phyloP scores from a whole-genome alignment of 2,329 filamentous ascomycete species.

The Beauveria australis region DNA sequence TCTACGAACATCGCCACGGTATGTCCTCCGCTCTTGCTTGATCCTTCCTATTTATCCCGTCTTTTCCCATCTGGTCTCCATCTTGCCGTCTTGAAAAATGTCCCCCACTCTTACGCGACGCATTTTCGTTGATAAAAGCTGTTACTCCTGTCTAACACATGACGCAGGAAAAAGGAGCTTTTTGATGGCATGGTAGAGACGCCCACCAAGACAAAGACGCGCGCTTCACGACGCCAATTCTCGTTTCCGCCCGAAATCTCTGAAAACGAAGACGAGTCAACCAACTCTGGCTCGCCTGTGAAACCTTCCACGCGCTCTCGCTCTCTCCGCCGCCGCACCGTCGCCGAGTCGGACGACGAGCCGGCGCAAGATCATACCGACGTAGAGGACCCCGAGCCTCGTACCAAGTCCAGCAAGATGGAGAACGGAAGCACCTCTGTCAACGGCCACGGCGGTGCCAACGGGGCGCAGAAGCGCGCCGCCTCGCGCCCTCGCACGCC shows the following conservation, averaged over 20 bases:
- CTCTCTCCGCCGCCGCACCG: constrained; percentile 36
- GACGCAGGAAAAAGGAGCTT: constrained; percentile 49
- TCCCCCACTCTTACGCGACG: background rate
- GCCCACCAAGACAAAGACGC: constrained; percentile 30
- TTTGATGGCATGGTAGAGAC: constrained; percentile 56
- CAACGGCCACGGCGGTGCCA: constrained; percentile 10
- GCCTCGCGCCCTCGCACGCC: constrained; percentile 3
- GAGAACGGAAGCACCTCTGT: constrained; percentile 7
- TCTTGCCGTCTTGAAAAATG: background rate
- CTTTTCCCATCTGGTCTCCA: background rate
- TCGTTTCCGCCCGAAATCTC: constrained; percentile 35
- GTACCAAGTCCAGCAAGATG: background rate
- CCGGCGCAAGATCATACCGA: constrained; percentile 36
- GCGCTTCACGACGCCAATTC: constrained; percentile 42
- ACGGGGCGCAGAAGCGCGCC: background rate
- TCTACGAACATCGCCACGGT: constrained; percentile 31
- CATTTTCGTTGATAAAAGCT: background rate
- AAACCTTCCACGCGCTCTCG: constrained; percentile 28
- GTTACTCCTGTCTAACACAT: background rate
- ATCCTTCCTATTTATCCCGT: background rate
- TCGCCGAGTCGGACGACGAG: constrained; percentile 43
- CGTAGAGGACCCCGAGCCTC: constrained; percentile 11
- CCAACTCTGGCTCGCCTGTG: constrained; percentile 33
- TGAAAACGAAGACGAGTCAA: constrained; percentile 41
- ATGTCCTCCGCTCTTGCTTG: constrained; percentile 12